Percentiles rank a stretch among this genome's conserved stretches.
phyloP scores from a whole-genome alignment of 306 rosid genomes.

The cucumber (Cucumis sativus) region Cucumber_9930_V3 NC_026658.2:518501-519000 shows the following conservation, averaged over 20 bases:
- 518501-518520: constrained; percentile 19
- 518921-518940: neutral
- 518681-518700: constrained; percentile 16
- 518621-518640: constrained; percentile 19
- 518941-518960: neutral
- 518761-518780: constrained; percentile 13
- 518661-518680: constrained; percentile 17
- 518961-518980: neutral
- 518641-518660: neutral
- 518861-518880: neutral
- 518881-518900: neutral
- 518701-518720: neutral
- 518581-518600: constrained; percentile 24
- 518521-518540: constrained; percentile 5
- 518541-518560: neutral
- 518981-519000: neutral
- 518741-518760: constrained; percentile 8
- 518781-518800: constrained; percentile 10
- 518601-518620: constrained; percentile 30
- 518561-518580: constrained; percentile 10
- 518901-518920: neutral
- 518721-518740: neutral
- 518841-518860: neutral
- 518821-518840: neutral
- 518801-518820: neutral